Base-by-base conservation (phyloP, 768 basidiomycete species). In the Termitomyces sp. region DNA sequence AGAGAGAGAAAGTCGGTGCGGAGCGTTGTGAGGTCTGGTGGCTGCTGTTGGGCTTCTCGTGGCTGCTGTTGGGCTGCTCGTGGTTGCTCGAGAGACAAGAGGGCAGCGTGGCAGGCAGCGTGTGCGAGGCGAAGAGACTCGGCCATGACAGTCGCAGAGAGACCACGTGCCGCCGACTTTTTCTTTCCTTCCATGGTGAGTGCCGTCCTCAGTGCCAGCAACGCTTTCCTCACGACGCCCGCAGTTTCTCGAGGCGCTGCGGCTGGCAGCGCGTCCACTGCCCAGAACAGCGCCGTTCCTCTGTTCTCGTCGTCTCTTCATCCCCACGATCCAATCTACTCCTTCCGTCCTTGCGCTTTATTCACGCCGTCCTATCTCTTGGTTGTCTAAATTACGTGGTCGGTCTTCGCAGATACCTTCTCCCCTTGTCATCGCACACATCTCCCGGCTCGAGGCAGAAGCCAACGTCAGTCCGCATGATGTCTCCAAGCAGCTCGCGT, bases 381-480 rank as follows among this genome's bases (percentile, higher is more conserved):
- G 81, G 49, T 75, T 74, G 32, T 76, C 77, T 38, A 74, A 77
- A 22, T 81, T 78, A 20, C 75, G 79, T n/a, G 75, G 78, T 24
- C 80, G 76, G 57, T 66, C 77, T 4, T 65, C 69, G 20, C 65
- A 77, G 13, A 68, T 76, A 1, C 86, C 88, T 0, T 78, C 86
- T 0, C 87, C 88, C 3, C 76, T 80, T 28, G 77, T 86, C 26
- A 84, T 90, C 10, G 87, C 85, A 7, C 77, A 82, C 45, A 85
- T 92, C 30, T 82, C 87, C n/a, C 76, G 81, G 14, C 78, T 90
- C 51, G 92, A 94, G 65, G 86, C 85, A 5, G 88, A 86, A 44
- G 92, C 87, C 14, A 88, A 94, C 62, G 81, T 85, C 6, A 74
- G 84, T 60, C 89, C 89, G 0, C 74, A 86, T 61, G 85, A 92